Percentiles rank a stretch among this genome's conserved stretches.
Conservation (phyloP, 148 eudicot genomes). For the Silene latifolia region DNA sequence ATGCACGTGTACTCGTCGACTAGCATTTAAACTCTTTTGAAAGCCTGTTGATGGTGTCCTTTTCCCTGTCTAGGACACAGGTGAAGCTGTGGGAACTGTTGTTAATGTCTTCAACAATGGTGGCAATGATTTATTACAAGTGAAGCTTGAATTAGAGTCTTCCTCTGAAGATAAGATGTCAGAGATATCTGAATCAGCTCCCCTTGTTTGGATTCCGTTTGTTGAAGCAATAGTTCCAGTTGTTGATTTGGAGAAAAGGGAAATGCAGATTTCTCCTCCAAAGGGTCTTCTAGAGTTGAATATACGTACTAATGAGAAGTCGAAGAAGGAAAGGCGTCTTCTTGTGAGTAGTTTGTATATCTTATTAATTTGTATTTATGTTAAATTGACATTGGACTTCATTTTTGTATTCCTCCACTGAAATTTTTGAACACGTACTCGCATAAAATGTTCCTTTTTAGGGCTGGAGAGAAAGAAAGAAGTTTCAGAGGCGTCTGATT, state of each 20-base stretch:
- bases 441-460: constrained; percentile 21
- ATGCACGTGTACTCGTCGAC: background rate
- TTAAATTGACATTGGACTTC: background rate
- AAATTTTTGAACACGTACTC: background rate
- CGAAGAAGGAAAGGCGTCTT: constrained; percentile 91
- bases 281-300: constrained; percentile 88
- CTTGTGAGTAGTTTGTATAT: constrained; percentile 49
- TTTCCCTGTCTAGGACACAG: constrained; percentile 60
- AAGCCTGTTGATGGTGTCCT: constrained; percentile 12
- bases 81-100: constrained; percentile 82
- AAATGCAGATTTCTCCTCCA: constrained; percentile 92
- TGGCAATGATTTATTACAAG: constrained; percentile 82
- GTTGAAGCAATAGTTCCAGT: constrained; percentile 93
- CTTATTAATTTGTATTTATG: background rate
- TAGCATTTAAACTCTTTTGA: background rate
- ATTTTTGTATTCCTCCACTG: background rate
- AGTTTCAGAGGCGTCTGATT: constrained; percentile 67
- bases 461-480: constrained; percentile 97
- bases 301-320: constrained; percentile 64
- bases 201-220: constrained; percentile 87
- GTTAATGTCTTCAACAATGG: constrained; percentile 67
- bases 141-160: constrained; percentile 47
- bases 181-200: constrained; percentile 43
- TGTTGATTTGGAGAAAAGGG: constrained; percentile 67
- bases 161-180: constrained; percentile 31